Percentiles rank a stretch among this genome's conserved stretches.
These are phyloP conservation scores for Rhynchospora tenuis DNA, from an alignment of 176 grass and related monocot genomes.

Conservation along the genomic window DNA sequence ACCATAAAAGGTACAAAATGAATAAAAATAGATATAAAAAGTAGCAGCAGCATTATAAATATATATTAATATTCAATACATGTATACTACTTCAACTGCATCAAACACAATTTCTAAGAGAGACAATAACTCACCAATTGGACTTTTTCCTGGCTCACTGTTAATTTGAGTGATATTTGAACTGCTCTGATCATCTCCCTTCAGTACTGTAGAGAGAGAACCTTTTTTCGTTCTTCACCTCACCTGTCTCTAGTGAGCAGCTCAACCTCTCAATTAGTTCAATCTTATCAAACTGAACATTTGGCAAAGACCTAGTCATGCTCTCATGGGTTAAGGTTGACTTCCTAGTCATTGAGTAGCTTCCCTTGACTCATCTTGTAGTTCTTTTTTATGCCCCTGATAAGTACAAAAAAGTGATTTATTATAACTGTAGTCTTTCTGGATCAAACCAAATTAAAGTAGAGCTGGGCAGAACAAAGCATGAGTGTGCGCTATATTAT, in stretches of 20 bases:
- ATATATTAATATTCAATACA: constrained; percentile 16
- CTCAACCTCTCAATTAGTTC: constrained; percentile 49
- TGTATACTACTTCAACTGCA: not conserved
- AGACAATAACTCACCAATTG: constrained; percentile 49
- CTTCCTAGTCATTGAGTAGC: too few relatives aligned
- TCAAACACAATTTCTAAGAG: not conserved
- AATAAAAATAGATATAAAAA: constrained; percentile 25
- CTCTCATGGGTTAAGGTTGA: constrained; percentile 3
- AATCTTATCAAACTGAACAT: constrained; percentile 49
- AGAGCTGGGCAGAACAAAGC: too few relatives aligned
- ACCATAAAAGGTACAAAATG: not conserved
- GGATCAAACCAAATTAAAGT: too few relatives aligned
- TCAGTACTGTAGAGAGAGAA: constrained; percentile 37
- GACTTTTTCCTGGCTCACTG: constrained; percentile 16
- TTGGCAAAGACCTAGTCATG: constrained; percentile 61
- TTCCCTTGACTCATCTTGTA: too few relatives aligned
- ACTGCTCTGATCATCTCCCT: constrained; percentile 29
- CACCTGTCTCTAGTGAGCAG: constrained; percentile 42
- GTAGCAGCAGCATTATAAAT: constrained; percentile 17
- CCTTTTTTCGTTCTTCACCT: constrained; percentile 28
- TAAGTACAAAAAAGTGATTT: too few relatives aligned
- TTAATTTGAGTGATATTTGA: constrained; percentile 25
- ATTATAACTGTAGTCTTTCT: too few relatives aligned
- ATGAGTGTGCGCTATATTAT: too few relatives aligned
- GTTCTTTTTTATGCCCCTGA: too few relatives aligned